phyloP scores from a whole-genome alignment of 2,329 filamentous ascomycete species.

The Epicoccum nigrum region DNA sequence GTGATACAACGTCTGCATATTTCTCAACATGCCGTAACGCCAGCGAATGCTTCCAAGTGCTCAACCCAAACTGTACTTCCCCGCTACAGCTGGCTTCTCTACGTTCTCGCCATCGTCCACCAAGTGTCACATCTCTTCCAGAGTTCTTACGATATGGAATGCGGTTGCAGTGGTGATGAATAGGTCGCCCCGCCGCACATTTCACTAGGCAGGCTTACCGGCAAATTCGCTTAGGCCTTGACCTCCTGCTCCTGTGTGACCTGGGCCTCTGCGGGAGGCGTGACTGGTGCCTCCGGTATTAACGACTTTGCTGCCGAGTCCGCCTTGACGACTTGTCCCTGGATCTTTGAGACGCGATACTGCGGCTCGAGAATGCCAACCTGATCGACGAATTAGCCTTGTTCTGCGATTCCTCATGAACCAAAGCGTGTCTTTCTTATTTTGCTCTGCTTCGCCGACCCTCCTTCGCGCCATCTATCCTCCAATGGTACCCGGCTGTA shows the following conservation, averaged over 20 bases:
- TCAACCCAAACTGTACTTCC: too few species aligned
- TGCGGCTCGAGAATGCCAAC: slow-evolving; percentile 47
- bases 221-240: background rate
- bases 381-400: slow-evolving; percentile 14
- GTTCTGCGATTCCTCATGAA: too few species aligned
- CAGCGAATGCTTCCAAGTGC: background rate
- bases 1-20: slow-evolving; percentile 4
- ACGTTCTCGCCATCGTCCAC: too few species aligned
- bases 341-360: slow-evolving; percentile 42
- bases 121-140: too few species aligned
- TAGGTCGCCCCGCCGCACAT: background rate
- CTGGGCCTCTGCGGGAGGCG: slow-evolving; percentile 9
- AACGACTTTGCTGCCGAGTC: slow-evolving; percentile 40
- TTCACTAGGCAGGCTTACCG: background rate
- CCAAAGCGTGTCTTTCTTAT: too few species aligned
- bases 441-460: too few species aligned
- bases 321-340: slow-evolving; percentile 39
- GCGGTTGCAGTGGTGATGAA: too few species aligned
- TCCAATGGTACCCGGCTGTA: too few species aligned
- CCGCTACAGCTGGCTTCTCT: background rate
- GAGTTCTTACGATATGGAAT: too few species aligned
- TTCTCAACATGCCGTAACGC: slow-evolving; percentile 1
- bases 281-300: slow-evolving; percentile 22
- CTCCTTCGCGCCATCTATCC: too few species aligned
- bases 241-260: slow-evolving; percentile 17